phyloP scores from a whole-genome alignment of 306 rosid species.

The Pterocarpus macrocarpus region DNA sequence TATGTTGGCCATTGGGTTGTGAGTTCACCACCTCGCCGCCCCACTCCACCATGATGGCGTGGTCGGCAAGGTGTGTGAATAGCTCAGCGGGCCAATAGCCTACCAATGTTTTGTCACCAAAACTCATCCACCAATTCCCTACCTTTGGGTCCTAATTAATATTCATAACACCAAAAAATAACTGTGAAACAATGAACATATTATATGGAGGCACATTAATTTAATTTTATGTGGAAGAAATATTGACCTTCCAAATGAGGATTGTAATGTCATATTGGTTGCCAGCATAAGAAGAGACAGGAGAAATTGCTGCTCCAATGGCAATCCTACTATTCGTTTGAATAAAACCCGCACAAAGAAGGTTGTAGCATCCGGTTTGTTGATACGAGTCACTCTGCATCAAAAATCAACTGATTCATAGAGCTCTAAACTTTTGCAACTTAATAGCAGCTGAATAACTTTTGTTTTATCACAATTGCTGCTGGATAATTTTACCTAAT shows the following conservation, averaged over 20 bases:
- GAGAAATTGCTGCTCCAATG: constrained; percentile 96
- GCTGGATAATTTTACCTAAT: background rate
- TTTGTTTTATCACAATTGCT: background rate
- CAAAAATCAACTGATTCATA: background rate
- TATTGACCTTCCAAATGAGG: constrained; percentile 88
- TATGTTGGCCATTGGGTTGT: constrained; percentile 68
- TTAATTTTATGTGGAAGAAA: constrained; percentile 24
- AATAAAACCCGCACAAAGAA: constrained; percentile 84
- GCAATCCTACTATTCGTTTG: constrained; percentile 85
- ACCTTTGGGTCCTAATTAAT: constrained; percentile 71
- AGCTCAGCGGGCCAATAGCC: constrained; percentile 98
- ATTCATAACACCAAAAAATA: background rate
- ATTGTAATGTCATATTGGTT: constrained; percentile 80
- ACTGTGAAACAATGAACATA: background rate
- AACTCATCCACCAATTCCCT: constrained; percentile 99
- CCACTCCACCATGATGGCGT: constrained; percentile 96
- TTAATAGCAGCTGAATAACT: too few relatives aligned
- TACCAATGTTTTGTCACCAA: constrained; percentile 72
- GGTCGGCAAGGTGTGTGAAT: constrained; percentile 81
- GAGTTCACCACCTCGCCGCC: constrained; percentile 96
- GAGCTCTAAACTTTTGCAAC: background rate
- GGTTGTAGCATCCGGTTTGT: constrained; percentile 93
- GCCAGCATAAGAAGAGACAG: constrained; percentile 65
- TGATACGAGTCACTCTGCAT: constrained; percentile 83
- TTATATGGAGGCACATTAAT: background rate